Percentiles rank a stretch among this genome's conserved stretches.
These are phyloP conservation scores for Hypericum androsaemum DNA, from an alignment of 345 rosid species.

Conservation along the genomic window DNA sequence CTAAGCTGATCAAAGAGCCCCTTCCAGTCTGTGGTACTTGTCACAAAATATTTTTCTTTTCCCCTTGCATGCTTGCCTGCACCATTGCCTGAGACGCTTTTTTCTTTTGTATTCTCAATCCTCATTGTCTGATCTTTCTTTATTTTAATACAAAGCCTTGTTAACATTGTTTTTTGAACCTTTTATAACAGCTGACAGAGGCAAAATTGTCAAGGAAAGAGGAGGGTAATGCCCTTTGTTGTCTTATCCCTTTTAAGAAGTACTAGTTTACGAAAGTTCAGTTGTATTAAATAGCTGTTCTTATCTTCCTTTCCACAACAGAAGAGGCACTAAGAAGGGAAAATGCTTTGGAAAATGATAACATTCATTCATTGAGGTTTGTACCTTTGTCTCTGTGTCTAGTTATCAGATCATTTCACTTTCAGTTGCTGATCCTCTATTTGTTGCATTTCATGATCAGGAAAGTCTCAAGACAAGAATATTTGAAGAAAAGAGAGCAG, in stretches of 20 bases:
- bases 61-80: too few species aligned
- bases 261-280: background rate
- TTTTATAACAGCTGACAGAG: slow-evolving; percentile 56
- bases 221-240: slow-evolving; percentile 50
- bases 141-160: slow-evolving; percentile 17
- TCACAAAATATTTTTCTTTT: too few species aligned
- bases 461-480: slow-evolving; percentile 82
- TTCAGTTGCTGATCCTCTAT: slow-evolving; percentile 4
- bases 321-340: slow-evolving; percentile 75
- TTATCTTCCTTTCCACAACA: slow-evolving; percentile 20
- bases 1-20: too few species aligned
- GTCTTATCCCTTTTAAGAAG: background rate
- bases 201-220: slow-evolving; percentile 64
- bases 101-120: too few species aligned
- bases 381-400: slow-evolving; percentile 5
- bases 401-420: background rate
- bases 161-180: slow-evolving; percentile 2
- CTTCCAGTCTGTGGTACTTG: too few species aligned
- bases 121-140: too few species aligned
- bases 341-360: slow-evolving; percentile 54
- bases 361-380: slow-evolving; percentile 62
- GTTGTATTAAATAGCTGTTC: background rate
- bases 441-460: slow-evolving; percentile 30
- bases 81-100: too few species aligned
- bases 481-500: slow-evolving; percentile 91